phyloP scores from a whole-genome alignment of 345 rosid species.

The Mangifera indica region DNA sequence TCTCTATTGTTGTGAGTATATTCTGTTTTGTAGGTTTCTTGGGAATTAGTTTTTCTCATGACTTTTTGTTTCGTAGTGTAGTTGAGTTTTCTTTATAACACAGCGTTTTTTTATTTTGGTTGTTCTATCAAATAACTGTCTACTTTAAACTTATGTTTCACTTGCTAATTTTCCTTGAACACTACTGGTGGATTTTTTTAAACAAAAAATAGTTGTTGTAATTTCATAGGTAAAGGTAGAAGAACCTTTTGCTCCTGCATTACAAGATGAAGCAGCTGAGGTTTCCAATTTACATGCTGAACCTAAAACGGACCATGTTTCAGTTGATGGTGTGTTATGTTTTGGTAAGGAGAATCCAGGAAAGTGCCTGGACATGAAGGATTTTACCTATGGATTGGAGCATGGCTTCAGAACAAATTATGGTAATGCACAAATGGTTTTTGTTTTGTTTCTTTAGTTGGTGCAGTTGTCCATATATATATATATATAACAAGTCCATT shows the following conservation, averaged over 20 bases:
- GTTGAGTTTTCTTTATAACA: not conserved
- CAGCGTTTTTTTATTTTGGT: not conserved
- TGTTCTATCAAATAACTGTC: not conserved
- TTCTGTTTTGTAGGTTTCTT: not conserved
- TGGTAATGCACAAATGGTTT: constrained; percentile 37
- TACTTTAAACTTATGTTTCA: not conserved
- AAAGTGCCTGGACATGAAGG: constrained; percentile 44
- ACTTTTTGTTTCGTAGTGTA: not conserved
- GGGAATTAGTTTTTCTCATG: not conserved
- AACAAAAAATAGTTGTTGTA: not conserved
- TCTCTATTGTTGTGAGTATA: not conserved
- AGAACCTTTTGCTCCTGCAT: constrained; percentile 38
- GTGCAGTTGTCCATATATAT: no score
- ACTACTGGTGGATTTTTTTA: constrained; percentile 8
- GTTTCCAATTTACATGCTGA: constrained; percentile 44
- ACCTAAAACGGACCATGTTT: constrained; percentile 46
- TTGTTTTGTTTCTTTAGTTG: constrained; percentile 4
- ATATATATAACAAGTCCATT: not conserved
- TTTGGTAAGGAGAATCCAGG: constrained; percentile 48
- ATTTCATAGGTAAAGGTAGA: constrained; percentile 43
- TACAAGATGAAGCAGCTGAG: constrained; percentile 44
- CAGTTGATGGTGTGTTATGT: constrained; percentile 53
- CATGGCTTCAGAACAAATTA: constrained; percentile 34
- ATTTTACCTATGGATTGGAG: constrained; percentile 47
- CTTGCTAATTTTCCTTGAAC: constrained; percentile 1